Percentiles rank a stretch among this genome's conserved stretches.
phyloP scores from a whole-genome alignment of 1,139 yeast genomes.

The Blastobotrys buckinghamii region DNA sequence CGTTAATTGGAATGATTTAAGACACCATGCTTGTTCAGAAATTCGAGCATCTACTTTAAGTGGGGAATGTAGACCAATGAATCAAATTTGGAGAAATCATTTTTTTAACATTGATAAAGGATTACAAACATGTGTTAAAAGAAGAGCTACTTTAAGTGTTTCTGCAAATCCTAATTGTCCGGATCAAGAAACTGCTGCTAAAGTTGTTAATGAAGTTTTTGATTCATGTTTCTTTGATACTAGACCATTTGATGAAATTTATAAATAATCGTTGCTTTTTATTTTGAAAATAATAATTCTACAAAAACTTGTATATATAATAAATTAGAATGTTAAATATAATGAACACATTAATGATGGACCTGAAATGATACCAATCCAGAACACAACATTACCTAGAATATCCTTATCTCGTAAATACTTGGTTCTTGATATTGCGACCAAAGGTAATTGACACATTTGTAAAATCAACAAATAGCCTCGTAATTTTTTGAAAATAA shows the following conservation, averaged over 20 bases:
- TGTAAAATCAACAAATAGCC: constrained; percentile 77
- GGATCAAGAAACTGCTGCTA: constrained; percentile 65
- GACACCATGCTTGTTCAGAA: constrained; percentile 96
- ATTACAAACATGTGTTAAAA: constrained; percentile 82
- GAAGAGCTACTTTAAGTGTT: constrained; percentile 84
- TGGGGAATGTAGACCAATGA: constrained; percentile 92
- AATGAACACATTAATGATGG: constrained; percentile 85
- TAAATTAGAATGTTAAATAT: constrained; percentile 60
- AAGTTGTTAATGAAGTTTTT: constrained; percentile 82
- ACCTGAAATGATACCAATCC: constrained; percentile 89
- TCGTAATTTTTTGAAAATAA: constrained; percentile 70
- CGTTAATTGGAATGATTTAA: constrained; percentile 74
- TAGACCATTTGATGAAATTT: constrained; percentile 90
- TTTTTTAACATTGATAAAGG: constrained; percentile 60
- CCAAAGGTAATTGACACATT: constrained; percentile 60
- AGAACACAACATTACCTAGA: constrained; percentile 76
- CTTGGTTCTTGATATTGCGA: constrained; percentile 32
- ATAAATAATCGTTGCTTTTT: constrained; percentile 38
- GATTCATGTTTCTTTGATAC: constrained; percentile 92
- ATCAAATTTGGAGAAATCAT: constrained; percentile 60
- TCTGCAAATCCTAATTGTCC: constrained; percentile 79
- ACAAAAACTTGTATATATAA: too few species aligned
- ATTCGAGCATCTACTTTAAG: constrained; percentile 88
- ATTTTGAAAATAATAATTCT: not conserved
- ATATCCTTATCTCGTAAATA: constrained; percentile 45